Base-by-base conservation (phyloP, 1,284 basidiomycete genomes). In the Ustilago esculenta region DNA sequence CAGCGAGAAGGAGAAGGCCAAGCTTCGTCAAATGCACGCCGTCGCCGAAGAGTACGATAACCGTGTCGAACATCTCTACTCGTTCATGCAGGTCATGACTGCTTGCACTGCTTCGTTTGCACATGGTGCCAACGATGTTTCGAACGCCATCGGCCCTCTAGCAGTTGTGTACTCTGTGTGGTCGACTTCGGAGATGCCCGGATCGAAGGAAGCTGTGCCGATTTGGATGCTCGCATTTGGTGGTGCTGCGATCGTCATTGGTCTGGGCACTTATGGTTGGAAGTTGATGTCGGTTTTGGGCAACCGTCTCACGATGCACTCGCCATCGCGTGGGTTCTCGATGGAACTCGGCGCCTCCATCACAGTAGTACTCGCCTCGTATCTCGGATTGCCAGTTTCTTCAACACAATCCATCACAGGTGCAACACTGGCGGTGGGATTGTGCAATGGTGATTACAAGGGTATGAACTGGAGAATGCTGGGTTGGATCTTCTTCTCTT, bases 71-170 rank as follows among this genome's bases (percentile, higher is more conserved):
- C 70, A 75, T 45, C 49, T 67, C 12, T 73, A 42, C 36, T 60
- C 61, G 17, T 73, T 70, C 63, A 54, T 66, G 49, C 70, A 75
- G 32, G 58, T 75, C 36, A 45, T 68, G 47, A 70, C 66, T 7
- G 73, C 70, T 4, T 70, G 66, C 42, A 73, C 67, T 1, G 58
- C 58, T 17, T 64, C 58, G 0, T 71, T 73, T 39, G 70, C 73
- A 1, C 73, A 75, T 46, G 73, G 70, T 21, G 60, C 70, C 48
- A 67, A 70, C 56, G 70, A 75, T 42, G 61, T 73, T 5, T 44
- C 44, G 10, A 73, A 73, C 55, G 55, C 70, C 12, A 56, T 75
- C 32, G 73, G 60, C 6, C 70, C 73, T 4, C 50, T 60, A 6
- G 44, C 73, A 2, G 73, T 67, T 4, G 58, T 73, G n/a, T 75